Base-by-base conservation (phyloP, 495 filamentous ascomycete genomes). In the Aspergillus heteromorphus region DNA sequence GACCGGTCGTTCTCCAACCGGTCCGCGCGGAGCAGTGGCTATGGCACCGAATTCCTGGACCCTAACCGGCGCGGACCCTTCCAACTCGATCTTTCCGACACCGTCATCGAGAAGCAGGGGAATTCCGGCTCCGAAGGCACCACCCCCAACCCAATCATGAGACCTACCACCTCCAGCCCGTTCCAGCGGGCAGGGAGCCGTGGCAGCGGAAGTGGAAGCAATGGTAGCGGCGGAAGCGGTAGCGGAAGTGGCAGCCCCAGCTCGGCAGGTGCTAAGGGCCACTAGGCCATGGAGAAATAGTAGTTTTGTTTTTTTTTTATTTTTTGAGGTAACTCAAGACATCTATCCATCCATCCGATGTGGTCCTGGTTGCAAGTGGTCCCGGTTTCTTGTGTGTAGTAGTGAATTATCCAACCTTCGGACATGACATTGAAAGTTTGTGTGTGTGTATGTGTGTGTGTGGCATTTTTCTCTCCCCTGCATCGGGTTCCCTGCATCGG, bases 1-100 rank as follows among this genome's bases (percentile, higher is more conserved):
- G 70, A 74, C 55, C 73, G 75, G 30, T 78, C 75, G 4, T 73
- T 75, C 49, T 78, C 75, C 23, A 78, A 78, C 43, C 75, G 73
- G 42, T 78, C 75, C 8, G 59, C 58, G 38, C 71, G 65, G 36
- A 75, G 73, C 61, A 73, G 73, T 53, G 65, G 70, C 40, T 76
- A 69, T 36, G 71, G 66, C 18, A 64, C 66, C 16, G 75, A 78
- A n/a, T 67, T 72, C 29, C 45, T 71, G 41, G 73, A 76, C 23
- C 20, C 63, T 8, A 65, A 58, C 34, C 71, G 68, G 16, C 57
- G 71, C 18, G 55, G 67, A 14, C 63, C 73, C 14, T 64, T 72
- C 31, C 67, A 69, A 19, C 45, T 65, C 20, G 74, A 76, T 16
- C 56, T 71, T 11, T 66, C 69, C 16, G 74, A 77, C 2, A 21